Conservation (phyloP, 768 basidiomycete genomes). For the Chalciporus sphaerocephalus region DNA sequence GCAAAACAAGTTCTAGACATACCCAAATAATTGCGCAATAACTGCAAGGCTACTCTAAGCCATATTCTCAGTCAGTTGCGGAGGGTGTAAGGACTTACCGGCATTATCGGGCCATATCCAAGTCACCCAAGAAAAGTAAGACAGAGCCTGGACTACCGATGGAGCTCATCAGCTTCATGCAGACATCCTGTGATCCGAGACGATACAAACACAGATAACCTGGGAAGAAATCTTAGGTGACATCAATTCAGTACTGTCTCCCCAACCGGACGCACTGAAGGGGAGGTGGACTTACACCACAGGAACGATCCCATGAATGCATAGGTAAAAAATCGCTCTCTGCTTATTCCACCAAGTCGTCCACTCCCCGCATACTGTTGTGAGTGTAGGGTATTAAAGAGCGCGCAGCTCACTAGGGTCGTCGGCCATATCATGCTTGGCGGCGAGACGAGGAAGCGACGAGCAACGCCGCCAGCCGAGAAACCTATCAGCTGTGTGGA, state of each 20-base stretch:
- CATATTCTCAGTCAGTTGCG: slow-evolving; percentile 20
- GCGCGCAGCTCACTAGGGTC: slow-evolving; percentile 68
- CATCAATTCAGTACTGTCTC: slow-evolving; percentile 9
- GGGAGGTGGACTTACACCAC: slow-evolving; percentile 48
- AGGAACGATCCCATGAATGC: slow-evolving; percentile 51
- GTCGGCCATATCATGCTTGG: slow-evolving; percentile 66
- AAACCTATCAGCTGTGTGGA: slow-evolving; percentile 77
- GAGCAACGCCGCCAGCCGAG: slow-evolving; percentile 71
- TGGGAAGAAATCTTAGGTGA: slow-evolving; percentile 38
- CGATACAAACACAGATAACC: slow-evolving; percentile 39
- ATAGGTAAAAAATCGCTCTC: slow-evolving; percentile 74
- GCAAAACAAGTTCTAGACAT: slow-evolving; percentile 6
- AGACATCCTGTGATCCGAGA: not conserved
- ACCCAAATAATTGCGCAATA: slow-evolving; percentile 48
- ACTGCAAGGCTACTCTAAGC: slow-evolving; percentile 25
- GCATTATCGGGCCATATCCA: slow-evolving; percentile 49
- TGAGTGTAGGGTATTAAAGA: slow-evolving; percentile 76
- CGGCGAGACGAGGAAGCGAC: slow-evolving; percentile 69
- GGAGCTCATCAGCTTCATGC: slow-evolving; percentile 15
- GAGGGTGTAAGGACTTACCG: slow-evolving; percentile 31
- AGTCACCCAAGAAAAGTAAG: slow-evolving; percentile 56
- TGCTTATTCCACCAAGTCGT: slow-evolving; percentile 56
- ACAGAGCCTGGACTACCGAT: slow-evolving; percentile 42
- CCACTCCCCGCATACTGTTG: slow-evolving; percentile 63
- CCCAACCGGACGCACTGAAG: not conserved